Conservation (phyloP, 2,329 filamentous ascomycete species). For the Alternaria triticina region DNA sequence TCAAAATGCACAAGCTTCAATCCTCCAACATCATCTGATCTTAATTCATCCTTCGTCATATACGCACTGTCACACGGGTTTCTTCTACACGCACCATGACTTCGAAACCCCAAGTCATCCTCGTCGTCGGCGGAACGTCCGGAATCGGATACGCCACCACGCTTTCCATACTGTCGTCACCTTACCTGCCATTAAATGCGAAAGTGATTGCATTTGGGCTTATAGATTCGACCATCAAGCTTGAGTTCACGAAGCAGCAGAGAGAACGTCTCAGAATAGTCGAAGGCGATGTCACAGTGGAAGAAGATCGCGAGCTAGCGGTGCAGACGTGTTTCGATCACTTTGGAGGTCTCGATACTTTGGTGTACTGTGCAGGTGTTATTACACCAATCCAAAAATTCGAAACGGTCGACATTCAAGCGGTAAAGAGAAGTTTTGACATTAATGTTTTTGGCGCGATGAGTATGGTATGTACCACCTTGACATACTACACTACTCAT, state of each 20-base stretch:
- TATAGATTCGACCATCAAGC: constrained; percentile 12
- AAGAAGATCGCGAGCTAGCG: constrained; percentile 12
- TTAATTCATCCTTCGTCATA: not conserved
- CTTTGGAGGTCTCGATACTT: constrained; percentile 27
- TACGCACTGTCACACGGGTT: not conserved
- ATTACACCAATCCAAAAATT: constrained; percentile 31
- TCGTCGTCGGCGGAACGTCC: constrained; percentile 32
- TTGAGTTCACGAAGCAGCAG: constrained; percentile 13
- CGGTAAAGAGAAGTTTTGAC: constrained; percentile 25
- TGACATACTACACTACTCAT: not conserved
- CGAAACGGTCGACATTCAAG: constrained; percentile 25
- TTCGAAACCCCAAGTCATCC: constrained; percentile 22
- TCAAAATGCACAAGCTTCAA: constrained; percentile 11
- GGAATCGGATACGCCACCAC: constrained; percentile 30
- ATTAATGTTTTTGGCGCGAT: constrained; percentile 36
- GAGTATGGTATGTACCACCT: constrained; percentile 23
- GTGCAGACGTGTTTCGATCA: constrained; percentile 19
- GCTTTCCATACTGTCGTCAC: constrained; percentile 17
- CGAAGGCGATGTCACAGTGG: constrained; percentile 14
- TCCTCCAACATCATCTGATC: not conserved
- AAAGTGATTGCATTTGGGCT: constrained; percentile 15
- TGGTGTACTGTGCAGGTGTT: constrained; percentile 32
- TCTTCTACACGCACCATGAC: not conserved
- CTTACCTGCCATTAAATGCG: constrained; percentile 6
- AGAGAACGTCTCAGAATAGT: constrained; percentile 11